Evolutionary conservation across 2,329 filamentous ascomycete genomes (phyloP).

Genomic region (Cadophora gregata): DNA sequence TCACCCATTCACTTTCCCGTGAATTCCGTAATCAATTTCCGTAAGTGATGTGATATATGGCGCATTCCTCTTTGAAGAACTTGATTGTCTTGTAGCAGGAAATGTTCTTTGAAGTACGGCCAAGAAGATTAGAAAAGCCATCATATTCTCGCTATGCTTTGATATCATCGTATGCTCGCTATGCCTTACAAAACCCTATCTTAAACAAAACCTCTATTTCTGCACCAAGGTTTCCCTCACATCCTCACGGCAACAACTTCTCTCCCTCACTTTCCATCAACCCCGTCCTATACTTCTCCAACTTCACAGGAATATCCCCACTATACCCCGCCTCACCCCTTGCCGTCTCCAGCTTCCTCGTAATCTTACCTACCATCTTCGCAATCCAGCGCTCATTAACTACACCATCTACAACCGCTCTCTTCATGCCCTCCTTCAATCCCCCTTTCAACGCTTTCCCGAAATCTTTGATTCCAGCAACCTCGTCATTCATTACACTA

Average conservation of each 20-base stretch:
- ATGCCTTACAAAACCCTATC: background rate
- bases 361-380: constrained; percentile 55
- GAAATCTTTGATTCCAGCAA: constrained; percentile 43
- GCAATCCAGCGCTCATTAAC: constrained; percentile 60
- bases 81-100: no score
- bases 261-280: constrained; percentile 31
- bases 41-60: no score
- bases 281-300: constrained; percentile 35
- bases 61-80: no score
- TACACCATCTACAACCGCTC: constrained; percentile 51
- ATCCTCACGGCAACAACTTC: constrained; percentile 36
- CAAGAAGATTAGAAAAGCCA: background rate
- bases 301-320: constrained; percentile 51
- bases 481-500: constrained; percentile 39
- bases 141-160: background rate
- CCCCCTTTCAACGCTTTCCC: constrained; percentile 42
- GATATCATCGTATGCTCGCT: background rate
- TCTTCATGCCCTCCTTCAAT: constrained; percentile 54
- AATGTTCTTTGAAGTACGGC: no score
- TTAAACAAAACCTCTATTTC: background rate
- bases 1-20: no score
- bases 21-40: no score
- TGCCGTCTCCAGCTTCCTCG: constrained; percentile 53
- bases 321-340: constrained; percentile 58
- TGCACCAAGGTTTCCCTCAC: no score